Evolutionary conservation across 208 protist genomes (phyloP).

Genomic region (Crithidia sp.): DNA sequence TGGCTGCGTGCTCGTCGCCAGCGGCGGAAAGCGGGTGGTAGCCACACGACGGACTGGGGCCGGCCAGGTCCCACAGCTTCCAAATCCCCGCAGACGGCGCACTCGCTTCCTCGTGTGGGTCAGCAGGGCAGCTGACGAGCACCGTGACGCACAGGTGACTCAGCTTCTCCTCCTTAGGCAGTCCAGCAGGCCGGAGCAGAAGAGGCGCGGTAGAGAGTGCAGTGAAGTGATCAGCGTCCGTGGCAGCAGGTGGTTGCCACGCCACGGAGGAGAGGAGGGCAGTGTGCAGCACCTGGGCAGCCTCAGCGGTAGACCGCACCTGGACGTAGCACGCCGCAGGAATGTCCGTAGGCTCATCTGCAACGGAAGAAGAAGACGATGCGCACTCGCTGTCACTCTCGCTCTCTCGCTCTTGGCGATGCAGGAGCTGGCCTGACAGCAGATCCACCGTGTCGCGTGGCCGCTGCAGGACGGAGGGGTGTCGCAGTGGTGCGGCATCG

Average conservation of each 20-base stretch:
- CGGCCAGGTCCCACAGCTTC: conserved; percentile 41
- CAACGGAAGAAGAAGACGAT: not conserved
- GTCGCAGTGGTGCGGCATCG: conserved; percentile 31
- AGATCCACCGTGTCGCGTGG: conserved; percentile 36
- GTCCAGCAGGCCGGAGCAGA: conserved; percentile 12
- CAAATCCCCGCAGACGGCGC: conserved; percentile 26
- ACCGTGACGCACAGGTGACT: conserved; percentile 31
- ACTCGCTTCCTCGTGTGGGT: not conserved
- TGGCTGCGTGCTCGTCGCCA: not conserved
- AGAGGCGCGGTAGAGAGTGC: not conserved
- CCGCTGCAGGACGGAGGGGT: conserved; percentile 31
- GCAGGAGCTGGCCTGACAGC: conserved; percentile 31
- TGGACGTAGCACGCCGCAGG: conserved; percentile 38
- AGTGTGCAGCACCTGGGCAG: conserved; percentile 22
- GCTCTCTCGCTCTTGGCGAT: not conserved
- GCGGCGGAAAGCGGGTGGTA: conserved; percentile 5
- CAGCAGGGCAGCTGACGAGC: conserved; percentile 10
- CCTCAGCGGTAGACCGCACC: conserved; percentile 22
- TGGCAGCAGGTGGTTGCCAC: conserved; percentile 14
- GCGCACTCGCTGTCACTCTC: not conserved
- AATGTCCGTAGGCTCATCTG: conserved; percentile 34
- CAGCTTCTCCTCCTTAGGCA: conserved; percentile 20
- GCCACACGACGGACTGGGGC: conserved; percentile 29
- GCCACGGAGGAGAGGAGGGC: conserved; percentile 28
- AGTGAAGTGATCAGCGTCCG: not conserved